phyloP scores from a whole-genome alignment of 129 eudicot genomes.

The Calendula officinalis region DNA sequence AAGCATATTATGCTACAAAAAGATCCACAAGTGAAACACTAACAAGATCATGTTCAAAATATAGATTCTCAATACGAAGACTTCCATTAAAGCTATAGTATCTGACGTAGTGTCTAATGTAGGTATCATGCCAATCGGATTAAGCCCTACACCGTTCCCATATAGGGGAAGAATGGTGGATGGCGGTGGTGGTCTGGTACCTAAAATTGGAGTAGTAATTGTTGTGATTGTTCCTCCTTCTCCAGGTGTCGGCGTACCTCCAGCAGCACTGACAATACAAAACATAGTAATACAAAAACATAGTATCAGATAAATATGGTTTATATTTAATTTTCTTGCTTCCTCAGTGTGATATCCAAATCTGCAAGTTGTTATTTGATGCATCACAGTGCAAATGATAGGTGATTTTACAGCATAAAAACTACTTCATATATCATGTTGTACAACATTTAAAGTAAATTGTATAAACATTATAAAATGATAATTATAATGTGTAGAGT shows the following conservation, averaged over 20 bases:
- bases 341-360: too few species aligned
- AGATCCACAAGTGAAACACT: slow-evolving; percentile 18
- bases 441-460: too few species aligned
- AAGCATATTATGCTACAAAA: slow-evolving; percentile 15
- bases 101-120: slow-evolving; percentile 21
- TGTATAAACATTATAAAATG: too few species aligned
- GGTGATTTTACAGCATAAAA: too few species aligned
- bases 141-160: slow-evolving; percentile 32
- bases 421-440: too few species aligned
- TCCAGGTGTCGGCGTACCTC: slow-evolving; percentile 39
- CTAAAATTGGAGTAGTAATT: slow-evolving; percentile 13
- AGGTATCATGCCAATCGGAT: slow-evolving; percentile 35
- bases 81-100: slow-evolving; percentile 17
- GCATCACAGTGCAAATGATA: too few species aligned
- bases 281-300: not conserved
- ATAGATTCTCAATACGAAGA: not conserved
- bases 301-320: not conserved
- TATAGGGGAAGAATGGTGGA: slow-evolving; percentile 20
- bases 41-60: slow-evolving; percentile 1
- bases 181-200: slow-evolving; percentile 35
- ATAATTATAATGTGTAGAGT: too few species aligned
- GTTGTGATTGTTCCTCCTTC: slow-evolving; percentile 36
- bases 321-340: too few species aligned
- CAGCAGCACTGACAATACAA: slow-evolving; percentile 48
- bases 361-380: too few species aligned